Conservation (phyloP, 768 basidiomycete species). For the Podaxis sp. region DNA sequence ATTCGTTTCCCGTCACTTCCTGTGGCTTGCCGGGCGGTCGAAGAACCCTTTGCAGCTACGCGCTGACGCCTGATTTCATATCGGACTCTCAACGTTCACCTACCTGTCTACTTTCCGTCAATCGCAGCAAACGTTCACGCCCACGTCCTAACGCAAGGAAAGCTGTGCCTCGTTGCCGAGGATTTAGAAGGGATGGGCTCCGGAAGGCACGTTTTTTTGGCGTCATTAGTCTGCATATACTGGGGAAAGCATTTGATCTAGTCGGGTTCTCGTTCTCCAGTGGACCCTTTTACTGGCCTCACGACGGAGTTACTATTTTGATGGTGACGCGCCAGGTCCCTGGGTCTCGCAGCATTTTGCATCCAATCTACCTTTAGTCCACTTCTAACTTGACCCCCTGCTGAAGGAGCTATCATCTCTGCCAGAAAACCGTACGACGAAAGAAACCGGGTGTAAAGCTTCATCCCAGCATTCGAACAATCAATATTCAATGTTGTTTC, state of each 20-base stretch:
- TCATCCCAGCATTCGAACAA: neutral
- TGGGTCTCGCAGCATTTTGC: neutral
- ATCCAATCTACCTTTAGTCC: neutral
- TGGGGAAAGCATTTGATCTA: neutral
- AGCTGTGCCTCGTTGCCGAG: neutral
- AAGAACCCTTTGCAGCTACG: slow-evolving; percentile 3
- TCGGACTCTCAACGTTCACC: slow-evolving; percentile 8
- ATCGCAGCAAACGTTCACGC: neutral
- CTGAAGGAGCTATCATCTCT: neutral
- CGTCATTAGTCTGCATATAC: neutral
- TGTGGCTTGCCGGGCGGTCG: neutral
- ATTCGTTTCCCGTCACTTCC: neutral
- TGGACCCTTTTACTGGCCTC: neutral
- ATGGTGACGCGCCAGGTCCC: neutral
- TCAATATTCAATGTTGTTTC: neutral
- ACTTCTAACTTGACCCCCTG: neutral
- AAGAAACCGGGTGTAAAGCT: neutral
- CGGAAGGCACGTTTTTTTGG: neutral
- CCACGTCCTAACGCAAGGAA: neutral
- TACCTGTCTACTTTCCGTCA: neutral
- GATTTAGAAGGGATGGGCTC: neutral
- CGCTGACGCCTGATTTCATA: slow-evolving; percentile 5
- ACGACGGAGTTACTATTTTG: slow-evolving; percentile 6
- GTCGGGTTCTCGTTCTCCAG: neutral
- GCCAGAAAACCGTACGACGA: neutral